Base-by-base conservation (phyloP, 768 basidiomycete species). In the Termitomyces sp. region DNA sequence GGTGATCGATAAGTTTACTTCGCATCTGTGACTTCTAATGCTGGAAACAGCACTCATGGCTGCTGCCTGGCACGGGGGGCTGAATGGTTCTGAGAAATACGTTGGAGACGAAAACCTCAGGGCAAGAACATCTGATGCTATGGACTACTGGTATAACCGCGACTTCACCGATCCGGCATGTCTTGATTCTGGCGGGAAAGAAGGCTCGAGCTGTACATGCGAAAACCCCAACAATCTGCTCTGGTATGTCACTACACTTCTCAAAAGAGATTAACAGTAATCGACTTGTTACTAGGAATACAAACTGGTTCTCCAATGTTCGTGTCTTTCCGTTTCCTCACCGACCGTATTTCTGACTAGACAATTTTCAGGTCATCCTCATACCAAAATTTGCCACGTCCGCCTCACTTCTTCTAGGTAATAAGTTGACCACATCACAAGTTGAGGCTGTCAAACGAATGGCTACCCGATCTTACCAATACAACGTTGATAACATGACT, bases 221-320 rank as follows among this genome's bases (percentile, higher is more conserved):
- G 73, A 71, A 12, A 80, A 79, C 2, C 75, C 78, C 0, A 79
- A 68, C 24, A 61, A 64, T 36, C 48, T 56, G 36, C 61, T 73
- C 26, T 72, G 69, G 69, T 68, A 40, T 26, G 66, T 46, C 50
- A 18, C 37, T 1, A 76, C 16, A n/a, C 30, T 32, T 58, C 20
- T 22, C 22, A 34, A 4, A 26, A 10, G 18, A 16, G 32, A 16
- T 54, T 39, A 13, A 37, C 5, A 13, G 2, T 9, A 46, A 47
- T 7, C 46, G 33, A 57, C 14, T 20, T 7, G 12, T 14, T 14
- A 34, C 18, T 33, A 67, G 81, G 80, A 85, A 85, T 59, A 75
- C 76, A 0, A 84, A 84, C 61, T 84, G 82, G 82, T 81, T 72
- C 64, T 75, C 73, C 6, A 82, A 81, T 59, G 78, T 79, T 49